Conservation (phyloP, 202 grass and related monocot genomes). For the Carex sylvatica region DNA sequence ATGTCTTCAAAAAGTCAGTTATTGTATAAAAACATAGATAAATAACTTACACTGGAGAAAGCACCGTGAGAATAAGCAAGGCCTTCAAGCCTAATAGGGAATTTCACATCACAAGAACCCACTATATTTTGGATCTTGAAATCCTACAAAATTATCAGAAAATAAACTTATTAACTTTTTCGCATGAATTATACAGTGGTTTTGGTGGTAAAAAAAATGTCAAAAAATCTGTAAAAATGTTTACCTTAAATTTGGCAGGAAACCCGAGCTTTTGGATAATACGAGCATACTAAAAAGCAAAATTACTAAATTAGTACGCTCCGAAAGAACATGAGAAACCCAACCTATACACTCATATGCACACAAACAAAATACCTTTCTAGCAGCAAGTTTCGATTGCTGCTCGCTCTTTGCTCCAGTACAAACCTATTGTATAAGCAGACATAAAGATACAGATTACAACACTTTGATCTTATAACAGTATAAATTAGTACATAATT, state of each 20-base stretch:
- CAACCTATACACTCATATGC: neutral
- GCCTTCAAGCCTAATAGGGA: slow-evolving; percentile 93
- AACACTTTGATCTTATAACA: neutral
- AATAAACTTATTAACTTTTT: neutral
- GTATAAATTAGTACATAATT: neutral
- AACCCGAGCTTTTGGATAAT: slow-evolving; percentile 98
- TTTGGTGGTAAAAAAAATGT: neutral
- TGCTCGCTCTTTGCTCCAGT: slow-evolving; percentile 92
- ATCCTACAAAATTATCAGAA: slow-evolving; percentile 40
- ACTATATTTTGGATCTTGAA: slow-evolving; percentile 99
- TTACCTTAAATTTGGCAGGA: slow-evolving; percentile 95
- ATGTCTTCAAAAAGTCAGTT: neutral
- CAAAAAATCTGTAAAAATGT: neutral
- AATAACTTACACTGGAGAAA: slow-evolving; percentile 78
- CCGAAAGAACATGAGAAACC: neutral
- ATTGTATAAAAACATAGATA: slow-evolving; percentile 29
- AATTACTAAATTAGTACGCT: neutral
- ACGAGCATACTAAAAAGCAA: slow-evolving; percentile 74
- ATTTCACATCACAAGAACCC: slow-evolving; percentile 88
- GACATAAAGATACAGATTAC: neutral
- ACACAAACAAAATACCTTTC: slow-evolving; percentile 57
- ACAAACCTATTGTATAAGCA: slow-evolving; percentile 55
- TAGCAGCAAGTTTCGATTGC: slow-evolving; percentile 85
- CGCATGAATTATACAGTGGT: neutral
- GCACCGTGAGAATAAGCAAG: slow-evolving; percentile 91